A percentile compares a stretch with the other conserved stretches of the same genome.
Evolutionary conservation across 2,329 filamentous ascomycete species (phyloP).

Genomic region (Cercospora sesami): DNA sequence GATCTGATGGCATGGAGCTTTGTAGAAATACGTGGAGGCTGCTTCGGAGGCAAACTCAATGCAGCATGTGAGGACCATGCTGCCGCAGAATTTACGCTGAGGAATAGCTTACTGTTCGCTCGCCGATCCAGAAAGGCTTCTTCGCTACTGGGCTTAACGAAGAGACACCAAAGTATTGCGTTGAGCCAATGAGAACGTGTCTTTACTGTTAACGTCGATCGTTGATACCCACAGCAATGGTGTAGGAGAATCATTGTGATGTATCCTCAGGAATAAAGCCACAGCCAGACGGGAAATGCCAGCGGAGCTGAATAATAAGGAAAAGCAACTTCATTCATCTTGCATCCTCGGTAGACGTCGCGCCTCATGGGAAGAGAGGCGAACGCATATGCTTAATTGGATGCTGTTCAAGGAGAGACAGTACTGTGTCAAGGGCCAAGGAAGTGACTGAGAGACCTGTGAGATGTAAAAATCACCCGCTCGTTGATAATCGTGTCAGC

Average conservation of each 20-base stretch:
- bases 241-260: not conserved
- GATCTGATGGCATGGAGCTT: not conserved
- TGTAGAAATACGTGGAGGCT: not conserved
- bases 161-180: not conserved
- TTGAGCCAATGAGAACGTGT: not conserved
- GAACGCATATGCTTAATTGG: conserved; percentile 24
- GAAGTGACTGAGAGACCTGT: not conserved
- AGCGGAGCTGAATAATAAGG: conserved; percentile 9
- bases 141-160: not conserved
- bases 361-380: conserved; percentile 16
- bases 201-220: not conserved
- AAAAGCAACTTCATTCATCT: conserved; percentile 18
- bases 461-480: not conserved
- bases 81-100: too few relatives aligned
- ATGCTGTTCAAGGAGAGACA: conserved; percentile 8
- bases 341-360: conserved; percentile 21
- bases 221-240: not conserved
- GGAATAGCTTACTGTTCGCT: too few relatives aligned
- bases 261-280: conserved; percentile 14
- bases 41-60: too few relatives aligned
- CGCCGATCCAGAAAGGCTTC: not conserved
- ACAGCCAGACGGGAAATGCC: not conserved
- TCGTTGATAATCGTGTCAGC: conserved; percentile 9
- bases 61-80: too few relatives aligned
- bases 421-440: not conserved